Base-by-base conservation (phyloP, 2,329 filamentous ascomycete species). In the Epichloe gansuensis region DNA sequence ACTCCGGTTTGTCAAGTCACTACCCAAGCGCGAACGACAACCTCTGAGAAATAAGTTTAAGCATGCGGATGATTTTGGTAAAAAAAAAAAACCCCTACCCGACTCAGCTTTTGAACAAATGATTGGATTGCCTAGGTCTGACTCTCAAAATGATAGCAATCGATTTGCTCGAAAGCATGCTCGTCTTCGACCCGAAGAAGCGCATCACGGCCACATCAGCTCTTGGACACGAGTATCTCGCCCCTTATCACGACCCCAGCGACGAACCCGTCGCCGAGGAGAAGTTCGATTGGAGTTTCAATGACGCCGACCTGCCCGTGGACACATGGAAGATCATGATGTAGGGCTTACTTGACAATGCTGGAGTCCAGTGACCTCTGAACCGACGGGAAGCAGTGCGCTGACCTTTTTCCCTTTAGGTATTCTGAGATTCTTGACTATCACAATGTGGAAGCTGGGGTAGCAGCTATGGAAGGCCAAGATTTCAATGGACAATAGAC, bases 291-390 rank as follows among this genome's bases (percentile, higher is more conserved):
- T 98, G 93, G 93, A 96, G 90, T 51, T 98, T 98, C 73, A 97
- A 97, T 68, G 93, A 98, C 62, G 93, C 91, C 47, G 93, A 98
- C 66, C 75, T 98, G 53, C 91, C 93, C 1, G 90, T 97, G 49
- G 93, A 98, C 66, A 95, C 90, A n/a, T 98, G 93, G 93, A 98
- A 98, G 75, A 96, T 98, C 67, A 98, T 97, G 93, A 98, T 98
- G 93, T 95, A 77, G 65, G 85, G 3, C 38, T 50, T 15, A 17
- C 21, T 5, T 21, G 13, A 31, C 11, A 31, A 40, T 15, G 38
- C 13, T 17, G 38, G 17, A 15, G 13, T 15, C 38, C 15, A 17
- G 38, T 40, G 17, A n/a, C 23, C 17, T 17, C 25, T 12, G 25
- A 31, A n/a, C 23, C 23, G 25, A 34, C 13, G 5, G 4, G 4